These are phyloP conservation scores for Cocos nucifera DNA, from an alignment of 176 grass and related monocot genomes.

Conservation along the genomic window DNA sequence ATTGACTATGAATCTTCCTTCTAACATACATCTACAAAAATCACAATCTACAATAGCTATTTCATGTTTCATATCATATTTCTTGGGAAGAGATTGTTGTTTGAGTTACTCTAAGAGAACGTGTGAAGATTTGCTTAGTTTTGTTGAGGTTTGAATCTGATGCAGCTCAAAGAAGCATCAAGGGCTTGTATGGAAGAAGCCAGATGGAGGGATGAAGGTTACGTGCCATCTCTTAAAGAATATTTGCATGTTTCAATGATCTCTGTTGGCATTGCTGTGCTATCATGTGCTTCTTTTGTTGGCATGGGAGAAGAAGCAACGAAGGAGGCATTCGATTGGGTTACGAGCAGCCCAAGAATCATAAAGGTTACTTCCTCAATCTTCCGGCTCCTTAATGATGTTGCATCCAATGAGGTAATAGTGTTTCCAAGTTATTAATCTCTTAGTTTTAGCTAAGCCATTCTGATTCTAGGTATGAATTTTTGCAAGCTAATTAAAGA, in stretches of 20 bases:
- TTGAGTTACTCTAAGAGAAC: too few relatives aligned
- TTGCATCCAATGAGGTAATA: conserved; percentile 24
- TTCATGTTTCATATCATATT: too few relatives aligned
- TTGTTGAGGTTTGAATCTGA: too few relatives aligned
- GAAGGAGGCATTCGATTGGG: conserved; percentile 34
- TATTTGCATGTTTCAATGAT: conserved; percentile 15
- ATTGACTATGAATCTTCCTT: too few relatives aligned
- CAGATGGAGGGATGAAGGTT: conserved; percentile 26
- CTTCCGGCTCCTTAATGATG: conserved; percentile 30
- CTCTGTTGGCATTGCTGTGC: not conserved
- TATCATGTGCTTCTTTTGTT: conserved; percentile 11
- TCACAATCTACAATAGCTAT: too few relatives aligned
- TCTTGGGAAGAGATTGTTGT: too few relatives aligned
- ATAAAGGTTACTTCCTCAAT: conserved; percentile 10
- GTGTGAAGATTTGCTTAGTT: too few relatives aligned
- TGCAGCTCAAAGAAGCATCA: conserved; percentile 14
- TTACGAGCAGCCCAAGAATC: not conserved
- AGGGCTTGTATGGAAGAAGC: conserved; percentile 21
- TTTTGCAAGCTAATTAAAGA: too few relatives aligned
- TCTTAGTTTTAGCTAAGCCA: too few relatives aligned
- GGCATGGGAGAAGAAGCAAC: conserved; percentile 38
- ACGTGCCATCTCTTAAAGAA: conserved; percentile 18
- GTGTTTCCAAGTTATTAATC: too few relatives aligned
- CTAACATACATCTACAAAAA: too few relatives aligned
- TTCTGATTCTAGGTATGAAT: too few relatives aligned